Percentiles rank a stretch among this genome's conserved stretches.
Evolutionary conservation across 2,329 filamentous ascomycete species (phyloP).

Genomic region (Triangularia verruculosa): DNA sequence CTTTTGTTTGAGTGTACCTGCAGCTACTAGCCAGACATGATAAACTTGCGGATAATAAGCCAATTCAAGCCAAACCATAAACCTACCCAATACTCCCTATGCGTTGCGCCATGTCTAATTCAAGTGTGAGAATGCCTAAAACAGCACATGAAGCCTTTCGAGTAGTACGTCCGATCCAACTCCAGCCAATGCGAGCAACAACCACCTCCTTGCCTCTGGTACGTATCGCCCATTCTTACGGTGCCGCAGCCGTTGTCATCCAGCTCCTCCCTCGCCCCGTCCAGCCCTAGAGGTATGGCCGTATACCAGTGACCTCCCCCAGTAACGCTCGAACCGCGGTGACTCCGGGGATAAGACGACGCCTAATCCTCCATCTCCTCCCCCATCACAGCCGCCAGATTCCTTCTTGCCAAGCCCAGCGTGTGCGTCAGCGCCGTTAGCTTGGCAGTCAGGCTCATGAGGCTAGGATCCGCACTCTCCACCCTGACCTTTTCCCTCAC

Average conservation of each 20-base stretch:
- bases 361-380: slow-evolving; percentile 38
- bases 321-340: slow-evolving; percentile 20
- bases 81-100: not conserved
- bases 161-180: slow-evolving; percentile 23
- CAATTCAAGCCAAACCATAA: not conserved
- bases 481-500: slow-evolving; percentile 88
- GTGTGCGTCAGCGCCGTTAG: slow-evolving; percentile 73
- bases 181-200: slow-evolving; percentile 26
- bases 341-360: slow-evolving; percentile 30
- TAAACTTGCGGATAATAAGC: not conserved
- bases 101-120: not conserved
- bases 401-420: slow-evolving; percentile 65
- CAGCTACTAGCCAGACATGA: not conserved
- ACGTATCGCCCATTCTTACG: not conserved
- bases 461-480: slow-evolving; percentile 82
- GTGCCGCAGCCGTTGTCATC: not conserved
- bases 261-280: not conserved
- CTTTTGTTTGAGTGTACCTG: not conserved
- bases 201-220: not conserved
- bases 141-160: slow-evolving; percentile 24
- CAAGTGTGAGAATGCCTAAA: slow-evolving; percentile 11
- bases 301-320: not conserved
- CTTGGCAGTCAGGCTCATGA: slow-evolving; percentile 82
- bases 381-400: slow-evolving; percentile 76
- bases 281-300: not conserved